Evolutionary conservation across 2,329 filamentous ascomycete genomes (phyloP).

Genomic region (Nothophoma quercina): DNA sequence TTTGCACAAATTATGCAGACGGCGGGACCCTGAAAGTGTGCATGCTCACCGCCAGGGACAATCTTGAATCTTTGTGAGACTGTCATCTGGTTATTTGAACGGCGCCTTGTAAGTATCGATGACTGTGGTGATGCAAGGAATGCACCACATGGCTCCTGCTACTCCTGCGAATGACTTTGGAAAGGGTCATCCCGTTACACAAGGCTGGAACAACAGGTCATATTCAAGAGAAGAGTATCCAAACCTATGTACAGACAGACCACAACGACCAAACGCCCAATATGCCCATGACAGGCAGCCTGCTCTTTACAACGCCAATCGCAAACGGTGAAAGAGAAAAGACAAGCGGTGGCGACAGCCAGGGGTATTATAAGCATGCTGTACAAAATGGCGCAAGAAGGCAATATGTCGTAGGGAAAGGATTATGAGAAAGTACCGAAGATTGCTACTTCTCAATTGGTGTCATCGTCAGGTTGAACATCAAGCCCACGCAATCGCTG

Average conservation of each 20-base stretch:
- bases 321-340: not conserved
- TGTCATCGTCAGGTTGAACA: constrained; percentile 45
- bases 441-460: not conserved
- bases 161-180: constrained; percentile 1
- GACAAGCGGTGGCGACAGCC: not conserved
- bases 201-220: constrained; percentile 9
- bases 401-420: not conserved
- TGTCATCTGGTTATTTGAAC: not conserved
- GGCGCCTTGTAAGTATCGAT: not conserved
- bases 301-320: constrained; percentile 1
- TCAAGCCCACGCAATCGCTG: constrained; percentile 71
- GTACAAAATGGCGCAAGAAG: not conserved
- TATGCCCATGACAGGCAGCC: not conserved
- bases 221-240: constrained; percentile 1
- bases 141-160: not conserved
- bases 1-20: constrained; percentile 6
- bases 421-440: too few species aligned
- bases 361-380: constrained; percentile 9
- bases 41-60: not conserved
- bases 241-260: constrained; percentile 2
- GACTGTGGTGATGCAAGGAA: constrained; percentile 5
- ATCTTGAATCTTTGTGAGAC: not conserved
- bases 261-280: not conserved
- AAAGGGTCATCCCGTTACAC: constrained; percentile 14
- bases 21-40: not conserved